Percentiles rank a stretch among this genome's conserved stretches.
These are phyloP conservation scores for Boletus albobrunnescens DNA, from an alignment of 1,284 basidiomycete species.

Conservation along the genomic window DNA sequence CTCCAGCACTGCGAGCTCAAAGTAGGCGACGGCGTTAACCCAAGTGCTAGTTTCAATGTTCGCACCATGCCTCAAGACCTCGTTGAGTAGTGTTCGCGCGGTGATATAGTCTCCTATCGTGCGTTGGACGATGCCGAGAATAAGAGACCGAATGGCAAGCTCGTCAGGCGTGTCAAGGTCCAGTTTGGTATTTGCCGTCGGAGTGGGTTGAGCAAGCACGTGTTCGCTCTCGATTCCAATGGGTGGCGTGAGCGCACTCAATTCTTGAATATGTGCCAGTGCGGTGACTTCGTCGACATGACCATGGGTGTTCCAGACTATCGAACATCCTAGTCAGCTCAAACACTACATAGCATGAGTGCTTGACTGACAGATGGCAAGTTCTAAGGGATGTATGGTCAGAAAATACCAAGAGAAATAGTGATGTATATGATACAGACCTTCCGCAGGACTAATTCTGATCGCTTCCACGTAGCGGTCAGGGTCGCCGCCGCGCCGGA, in stretches of 20 bases:
- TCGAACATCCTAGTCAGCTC: slow-evolving; percentile 1
- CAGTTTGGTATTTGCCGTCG: slow-evolving; percentile 4
- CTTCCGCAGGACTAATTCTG: slow-evolving; percentile 65
- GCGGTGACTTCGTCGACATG: slow-evolving; percentile 52
- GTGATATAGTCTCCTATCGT: slow-evolving; percentile 46
- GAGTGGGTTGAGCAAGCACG: slow-evolving; percentile 17
- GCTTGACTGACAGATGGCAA: slow-evolving; percentile 51
- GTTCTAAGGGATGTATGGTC: slow-evolving; percentile 37
- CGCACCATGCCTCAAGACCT: slow-evolving; percentile 43
- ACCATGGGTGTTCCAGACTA: slow-evolving; percentile 72
- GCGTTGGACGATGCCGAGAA: slow-evolving; percentile 64
- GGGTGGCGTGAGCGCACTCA: slow-evolving; percentile 44
- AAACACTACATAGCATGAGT: background rate
- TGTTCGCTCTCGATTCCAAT: slow-evolving; percentile 38
- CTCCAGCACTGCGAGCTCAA: slow-evolving; percentile 65
- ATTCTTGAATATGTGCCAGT: slow-evolving; percentile 51
- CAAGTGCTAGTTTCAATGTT: slow-evolving; percentile 52
- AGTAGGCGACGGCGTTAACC: slow-evolving; percentile 61
- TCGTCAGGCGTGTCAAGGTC: slow-evolving; percentile 69
- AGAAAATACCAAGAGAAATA: background rate
- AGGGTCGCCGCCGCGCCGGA: slow-evolving; percentile 48
- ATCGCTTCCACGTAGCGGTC: slow-evolving; percentile 50
- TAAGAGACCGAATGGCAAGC: slow-evolving; percentile 59
- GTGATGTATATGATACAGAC: slow-evolving; percentile 34
- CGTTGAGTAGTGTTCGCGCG: slow-evolving; percentile 47